These are phyloP conservation scores for Oryza nivara DNA, from an alignment of 176 grass and related monocot genomes.

Conservation along the genomic window DNA sequence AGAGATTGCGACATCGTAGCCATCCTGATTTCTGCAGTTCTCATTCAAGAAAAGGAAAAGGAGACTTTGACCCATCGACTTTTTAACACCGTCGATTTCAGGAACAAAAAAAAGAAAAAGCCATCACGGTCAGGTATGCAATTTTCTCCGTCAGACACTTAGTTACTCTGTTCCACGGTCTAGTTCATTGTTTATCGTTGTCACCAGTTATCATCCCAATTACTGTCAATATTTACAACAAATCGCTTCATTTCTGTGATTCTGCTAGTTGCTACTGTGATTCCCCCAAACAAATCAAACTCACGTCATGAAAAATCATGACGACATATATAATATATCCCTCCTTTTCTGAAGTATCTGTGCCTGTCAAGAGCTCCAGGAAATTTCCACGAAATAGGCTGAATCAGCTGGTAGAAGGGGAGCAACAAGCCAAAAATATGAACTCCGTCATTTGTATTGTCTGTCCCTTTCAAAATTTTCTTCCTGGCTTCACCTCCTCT, in stretches of 20 bases:
- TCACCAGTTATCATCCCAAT: not conserved
- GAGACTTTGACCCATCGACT: conserved; percentile 1
- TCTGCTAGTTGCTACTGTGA: not conserved
- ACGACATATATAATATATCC: not conserved
- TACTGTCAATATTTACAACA: not conserved
- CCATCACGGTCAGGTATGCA: not conserved
- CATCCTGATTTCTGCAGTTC: not conserved
- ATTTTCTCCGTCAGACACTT: not conserved
- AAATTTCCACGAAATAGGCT: conserved; percentile 28
- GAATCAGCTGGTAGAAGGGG: not conserved
- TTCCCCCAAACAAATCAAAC: not conserved
- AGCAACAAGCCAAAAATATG: not conserved
- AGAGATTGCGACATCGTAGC: not conserved
- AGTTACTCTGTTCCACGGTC: not conserved
- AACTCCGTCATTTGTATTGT: not conserved
- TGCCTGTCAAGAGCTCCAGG: not conserved
- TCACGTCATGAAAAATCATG: not conserved
- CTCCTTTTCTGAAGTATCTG: not conserved
- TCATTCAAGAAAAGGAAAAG: conserved; percentile 4
- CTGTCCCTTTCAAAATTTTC: conserved; percentile 21
- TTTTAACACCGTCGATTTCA: conserved; percentile 18
- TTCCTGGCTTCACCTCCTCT: conserved; percentile 13
- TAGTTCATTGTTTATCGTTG: not conserved
- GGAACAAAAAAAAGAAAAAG: not conserved
- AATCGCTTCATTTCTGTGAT: not conserved